Evolutionary conservation across 192 early-diverging fungal species (phyloP), one percentile per base, ranked within the genome.

Genomic region (Cladochytrium replicatum): DNA sequence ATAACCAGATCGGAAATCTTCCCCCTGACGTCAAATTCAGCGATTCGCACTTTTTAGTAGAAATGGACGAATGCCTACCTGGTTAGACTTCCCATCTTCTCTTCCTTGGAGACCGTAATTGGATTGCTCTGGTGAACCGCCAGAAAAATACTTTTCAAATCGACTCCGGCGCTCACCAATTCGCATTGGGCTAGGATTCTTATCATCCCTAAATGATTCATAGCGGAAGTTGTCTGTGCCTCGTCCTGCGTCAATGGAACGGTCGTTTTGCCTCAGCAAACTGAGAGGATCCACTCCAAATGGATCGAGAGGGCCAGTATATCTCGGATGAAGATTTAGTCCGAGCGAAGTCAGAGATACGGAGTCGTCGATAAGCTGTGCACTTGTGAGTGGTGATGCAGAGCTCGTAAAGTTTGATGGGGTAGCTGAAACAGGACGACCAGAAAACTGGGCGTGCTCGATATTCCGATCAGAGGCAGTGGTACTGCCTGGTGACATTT

Each of bases 261-360:
- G n/a, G n/a, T 37, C 34, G 34, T 37, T 13, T 13, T 17, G 13
- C 34, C 13, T 17, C 34, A 37, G 34, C 34, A 37, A 37, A 37
- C 13, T 17, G 17, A 37, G 34, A 13, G 34, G 39, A 40, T 72
- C 69, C 6, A 44, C 60, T 2, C 63, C 41, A 48, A 76, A 76
- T 0, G 74, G 74, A 63, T 76, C 58, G 50, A 76, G 72, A 2
- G 67, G 59, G 6, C 74, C 74, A 32, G 42, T 65, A 42, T 76
- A 76, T 17, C 48, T 65, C 17, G 67, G 69, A 52, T 66, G 58
- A 4, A 68, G 29, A 27, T 43, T 66, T 28, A 54, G 72, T 6
- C 74, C 74, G n/a, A n/a, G n/a, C n/a, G n/a, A n/a, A n/a, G n/a
- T n/a, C n/a, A n/a, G n/a, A n/a, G n/a, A n/a, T n/a, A n/a, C n/a